phyloP scores from a whole-genome alignment of 805 yeast species.

The Lipomyces sp. region DNA sequence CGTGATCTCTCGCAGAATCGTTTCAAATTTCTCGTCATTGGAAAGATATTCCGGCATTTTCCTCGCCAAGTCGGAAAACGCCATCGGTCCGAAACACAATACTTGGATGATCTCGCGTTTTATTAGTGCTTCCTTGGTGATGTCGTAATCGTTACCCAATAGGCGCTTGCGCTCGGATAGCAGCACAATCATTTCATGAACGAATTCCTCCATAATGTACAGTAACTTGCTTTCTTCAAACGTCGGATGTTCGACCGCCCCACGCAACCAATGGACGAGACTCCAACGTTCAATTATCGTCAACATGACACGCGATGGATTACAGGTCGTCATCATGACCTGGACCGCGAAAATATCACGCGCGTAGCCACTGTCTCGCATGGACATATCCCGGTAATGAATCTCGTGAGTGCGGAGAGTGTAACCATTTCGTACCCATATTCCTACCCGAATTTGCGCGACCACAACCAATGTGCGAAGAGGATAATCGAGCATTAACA shows the following conservation, averaged over 20 bases:
- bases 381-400: conserved; percentile 74
- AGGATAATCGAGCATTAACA: conserved; percentile 68
- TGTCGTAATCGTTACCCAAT: conserved; percentile 52
- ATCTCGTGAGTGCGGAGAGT: conserved; percentile 78
- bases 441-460: conserved; percentile 84
- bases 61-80: conserved; percentile 70
- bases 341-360: conserved; percentile 80
- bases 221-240: conserved; percentile 51
- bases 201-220: conserved; percentile 78
- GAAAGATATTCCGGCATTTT: conserved; percentile 77
- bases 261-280: conserved; percentile 57
- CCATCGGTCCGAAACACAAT: conserved; percentile 74
- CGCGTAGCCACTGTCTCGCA: conserved; percentile 80
- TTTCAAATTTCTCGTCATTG: conserved; percentile 74
- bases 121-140: conserved; percentile 53
- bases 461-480: conserved; percentile 74
- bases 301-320: conserved; percentile 61
- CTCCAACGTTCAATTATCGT: conserved; percentile 74
- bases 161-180: conserved; percentile 70
- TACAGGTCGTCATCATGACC: conserved; percentile 56
- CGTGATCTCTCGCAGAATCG: conserved; percentile 60
- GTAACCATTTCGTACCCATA: conserved; percentile 94
- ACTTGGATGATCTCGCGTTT: conserved; percentile 78
- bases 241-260: conserved; percentile 51
- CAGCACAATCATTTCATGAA: conserved; percentile 67